Percentiles rank a stretch among this genome's conserved stretches.
Conservation (phyloP, 768 basidiomycete genomes). For the Tylopilus intermedius region DNA sequence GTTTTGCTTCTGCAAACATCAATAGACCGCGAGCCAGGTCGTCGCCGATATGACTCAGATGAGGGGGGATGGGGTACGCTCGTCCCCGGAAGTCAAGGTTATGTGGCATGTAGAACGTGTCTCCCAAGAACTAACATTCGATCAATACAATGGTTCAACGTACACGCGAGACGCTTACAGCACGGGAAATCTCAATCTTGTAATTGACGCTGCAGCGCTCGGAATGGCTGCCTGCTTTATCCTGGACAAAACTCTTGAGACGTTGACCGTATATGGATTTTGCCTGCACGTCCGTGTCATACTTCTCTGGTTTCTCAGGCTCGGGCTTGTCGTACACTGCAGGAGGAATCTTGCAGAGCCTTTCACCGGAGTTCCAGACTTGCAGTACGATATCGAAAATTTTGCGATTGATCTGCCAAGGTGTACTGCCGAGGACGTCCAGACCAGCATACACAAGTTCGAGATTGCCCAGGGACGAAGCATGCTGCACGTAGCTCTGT, state of each 20-base stretch:
- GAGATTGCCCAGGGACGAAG: slow-evolving; percentile 67
- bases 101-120: slow-evolving; percentile 88
- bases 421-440: slow-evolving; percentile 83
- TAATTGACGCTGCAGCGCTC: slow-evolving; percentile 93
- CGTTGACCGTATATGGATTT: slow-evolving; percentile 52
- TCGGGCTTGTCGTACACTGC: slow-evolving; percentile 59
- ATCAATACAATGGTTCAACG: not conserved
- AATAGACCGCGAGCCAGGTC: slow-evolving; percentile 87
- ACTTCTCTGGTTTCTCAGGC: slow-evolving; percentile 45
- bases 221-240: slow-evolving; percentile 79
- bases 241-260: slow-evolving; percentile 50
- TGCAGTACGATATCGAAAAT: slow-evolving; percentile 70
- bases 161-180: slow-evolving; percentile 46
- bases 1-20: slow-evolving; percentile 72
- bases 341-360: slow-evolving; percentile 82
- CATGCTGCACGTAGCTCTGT: slow-evolving; percentile 66
- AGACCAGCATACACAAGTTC: slow-evolving; percentile 85
- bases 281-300: slow-evolving; percentile 49
- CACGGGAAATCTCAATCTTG: slow-evolving; percentile 91
- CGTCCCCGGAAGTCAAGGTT: slow-evolving; percentile 97
- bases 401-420: slow-evolving; percentile 82
- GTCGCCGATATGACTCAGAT: slow-evolving; percentile 93
- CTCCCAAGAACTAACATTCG: slow-evolving; percentile 66
- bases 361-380: slow-evolving; percentile 85
- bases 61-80: slow-evolving; percentile 94